Evolutionary conservation across 2,329 filamentous ascomycete species (phyloP), one percentile per base, ranked within the genome.

Genomic region (Pyrenophora seminiperda): DNA sequence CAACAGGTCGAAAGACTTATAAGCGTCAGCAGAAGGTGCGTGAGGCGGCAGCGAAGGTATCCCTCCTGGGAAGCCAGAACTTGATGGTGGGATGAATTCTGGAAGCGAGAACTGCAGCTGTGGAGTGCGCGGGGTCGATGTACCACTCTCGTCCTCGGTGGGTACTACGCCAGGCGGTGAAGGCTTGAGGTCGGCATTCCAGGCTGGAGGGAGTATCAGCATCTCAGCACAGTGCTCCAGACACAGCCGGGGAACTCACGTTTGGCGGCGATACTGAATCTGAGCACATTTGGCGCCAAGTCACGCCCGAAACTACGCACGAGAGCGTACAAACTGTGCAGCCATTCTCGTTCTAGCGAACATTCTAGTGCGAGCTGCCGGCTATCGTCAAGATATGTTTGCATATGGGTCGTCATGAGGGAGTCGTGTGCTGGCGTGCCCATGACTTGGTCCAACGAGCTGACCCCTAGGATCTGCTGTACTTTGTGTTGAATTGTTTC

Each of bases 331-430:
- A 62, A 30, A 41, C 41, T 57, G 33, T 47, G 34, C 42, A 56
- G 54, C 54, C 49, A 59, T 37, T 62, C 56, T 14, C 58, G 56
- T 34, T 58, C 44, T 10, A 59, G 51, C 45, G 37, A 54, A 37
- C 49, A 56, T 18, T 46, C 45, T 45, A 14, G 29, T 38, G 41
- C 33, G 20, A 37, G 29, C 18, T 20, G 14, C 29, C 33, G 59
- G 39, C 53, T 58, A 14, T 58, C 41, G 30, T 24, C 48, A 22
- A 29, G 24, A 24, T 38, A 61, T 24, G 24, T 43, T 43, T 43
- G n/a, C 20, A 36, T 31, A 43, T 43, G 27, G 40, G 40, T 13
- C 18, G 19, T 31, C 31, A 33, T 30, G 19, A 34, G 41, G 32
- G 33, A 38, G 4, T 37, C 17, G 22, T 44, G 31, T 37, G 36